Conservation (phyloP, 2,329 filamentous ascomycete species). For the Colletotrichum sojae region DNA sequence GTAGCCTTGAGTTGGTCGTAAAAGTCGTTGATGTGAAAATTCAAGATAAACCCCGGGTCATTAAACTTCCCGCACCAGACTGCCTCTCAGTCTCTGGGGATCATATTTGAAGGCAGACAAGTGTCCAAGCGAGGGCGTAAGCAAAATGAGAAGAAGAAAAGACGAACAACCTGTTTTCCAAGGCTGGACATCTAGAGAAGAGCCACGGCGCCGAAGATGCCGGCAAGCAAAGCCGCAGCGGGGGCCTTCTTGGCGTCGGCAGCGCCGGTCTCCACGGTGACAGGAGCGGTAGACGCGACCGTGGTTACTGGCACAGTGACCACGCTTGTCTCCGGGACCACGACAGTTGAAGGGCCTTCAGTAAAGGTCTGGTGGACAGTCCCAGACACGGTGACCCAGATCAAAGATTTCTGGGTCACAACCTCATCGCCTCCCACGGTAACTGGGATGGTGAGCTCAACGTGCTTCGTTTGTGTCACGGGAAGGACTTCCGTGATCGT, state of each 20-base stretch:
- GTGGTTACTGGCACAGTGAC: slow-evolving; percentile 46
- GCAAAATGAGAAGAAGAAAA: background rate
- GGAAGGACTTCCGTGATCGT: slow-evolving; percentile 57
- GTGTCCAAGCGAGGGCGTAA: background rate
- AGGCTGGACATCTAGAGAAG: slow-evolving; percentile 48
- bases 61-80: slow-evolving; percentile 6
- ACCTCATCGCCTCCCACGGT: slow-evolving; percentile 48
- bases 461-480: slow-evolving; percentile 55
- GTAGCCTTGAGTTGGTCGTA: slow-evolving; percentile 33
- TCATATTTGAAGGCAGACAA: background rate
- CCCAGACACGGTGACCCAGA: slow-evolving; percentile 47
- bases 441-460: slow-evolving; percentile 58
- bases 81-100: background rate
- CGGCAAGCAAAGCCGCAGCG: slow-evolving; percentile 54
- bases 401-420: slow-evolving; percentile 52
- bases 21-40: background rate
- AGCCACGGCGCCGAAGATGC: slow-evolving; percentile 54
- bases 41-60: background rate
- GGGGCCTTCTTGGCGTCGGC: slow-evolving; percentile 52
- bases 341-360: slow-evolving; percentile 47
- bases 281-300: slow-evolving; percentile 42
- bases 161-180: background rate
- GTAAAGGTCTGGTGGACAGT: slow-evolving; percentile 46
- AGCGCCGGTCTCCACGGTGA: slow-evolving; percentile 47
- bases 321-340: slow-evolving; percentile 49